A percentile compares a stretch with the other conserved stretches of the same genome.
These are phyloP conservation scores for Achlya hypogyna DNA, from an alignment of 352 stramenopile species.

Conservation along the genomic window DNA sequence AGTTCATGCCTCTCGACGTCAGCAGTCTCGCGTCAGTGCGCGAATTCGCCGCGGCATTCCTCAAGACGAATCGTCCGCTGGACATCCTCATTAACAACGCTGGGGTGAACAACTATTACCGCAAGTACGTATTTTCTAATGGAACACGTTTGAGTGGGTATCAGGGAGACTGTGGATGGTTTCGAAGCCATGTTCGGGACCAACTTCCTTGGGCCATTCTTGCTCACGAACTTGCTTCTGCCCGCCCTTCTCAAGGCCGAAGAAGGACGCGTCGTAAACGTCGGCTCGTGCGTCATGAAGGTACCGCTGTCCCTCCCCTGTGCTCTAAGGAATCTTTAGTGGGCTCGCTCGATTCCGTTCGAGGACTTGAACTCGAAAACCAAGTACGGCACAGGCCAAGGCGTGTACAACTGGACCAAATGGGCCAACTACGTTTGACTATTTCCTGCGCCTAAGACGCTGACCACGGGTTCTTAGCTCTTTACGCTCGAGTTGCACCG, in stretches of 20 bases:
- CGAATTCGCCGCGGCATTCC: conserved; percentile 19
- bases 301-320: background rate
- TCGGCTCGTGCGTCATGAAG: conserved; percentile 21
- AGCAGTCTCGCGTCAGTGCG: conserved; percentile 27
- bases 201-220: conserved; percentile 38
- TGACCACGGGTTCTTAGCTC: background rate
- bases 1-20: conserved; percentile 26
- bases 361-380: conserved; percentile 15
- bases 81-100: conserved; percentile 36
- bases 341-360: conserved; percentile 7
- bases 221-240: conserved; percentile 24
- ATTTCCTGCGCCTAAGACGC: background rate
- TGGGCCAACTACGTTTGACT: conserved; percentile 16
- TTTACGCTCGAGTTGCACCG: conserved; percentile 17
- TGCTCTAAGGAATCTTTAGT: background rate
- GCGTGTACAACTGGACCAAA: conserved; percentile 14
- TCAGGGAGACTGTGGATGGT: conserved; percentile 25
- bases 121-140: too few relatives aligned
- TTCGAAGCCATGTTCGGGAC: conserved; percentile 32
- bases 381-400: conserved; percentile 7
- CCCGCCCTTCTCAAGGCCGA: background rate
- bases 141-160: background rate
- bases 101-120: conserved; percentile 23
- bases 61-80: conserved; percentile 21
- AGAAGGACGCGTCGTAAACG: conserved; percentile 11